Conservation (phyloP, 352 stramenopile species). For the Globisporangium apiculatum region DNA sequence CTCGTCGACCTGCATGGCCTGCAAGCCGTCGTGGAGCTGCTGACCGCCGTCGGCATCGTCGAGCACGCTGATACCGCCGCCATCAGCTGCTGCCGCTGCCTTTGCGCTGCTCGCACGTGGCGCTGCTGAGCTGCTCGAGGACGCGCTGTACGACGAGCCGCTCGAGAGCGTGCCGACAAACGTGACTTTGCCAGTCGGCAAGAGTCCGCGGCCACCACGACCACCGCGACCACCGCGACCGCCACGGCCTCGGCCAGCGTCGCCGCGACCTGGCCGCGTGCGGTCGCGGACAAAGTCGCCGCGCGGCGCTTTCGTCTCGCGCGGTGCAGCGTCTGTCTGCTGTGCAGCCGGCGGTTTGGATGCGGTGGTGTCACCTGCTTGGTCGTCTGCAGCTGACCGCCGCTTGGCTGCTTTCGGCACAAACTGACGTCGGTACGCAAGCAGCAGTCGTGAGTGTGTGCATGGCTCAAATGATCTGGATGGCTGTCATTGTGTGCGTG, state of each 20-base stretch:
- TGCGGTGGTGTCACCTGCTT: conserved; percentile 4
- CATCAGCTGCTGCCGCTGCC: conserved; percentile 47
- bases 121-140: conserved; percentile 17
- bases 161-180: conserved; percentile 81
- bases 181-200: conserved; percentile 53
- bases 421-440: conserved; percentile 26
- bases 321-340: conserved; percentile 14
- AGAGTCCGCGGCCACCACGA: conserved; percentile 14
- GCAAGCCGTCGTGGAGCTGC: conserved; percentile 35
- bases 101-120: conserved; percentile 40
- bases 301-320: conserved; percentile 28
- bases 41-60: conserved; percentile 47
- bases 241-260: conserved; percentile 28
- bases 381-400: conserved; percentile 25
- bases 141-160: conserved; percentile 63
- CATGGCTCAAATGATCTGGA: no score
- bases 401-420: conserved; percentile 67
- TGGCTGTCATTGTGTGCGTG: neutral
- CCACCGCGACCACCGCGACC: conserved; percentile 44
- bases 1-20: conserved; percentile 53
- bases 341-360: neutral
- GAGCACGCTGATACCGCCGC: conserved; percentile 80
- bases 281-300: conserved; percentile 36
- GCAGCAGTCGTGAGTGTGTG: neutral
- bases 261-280: conserved; percentile 10